Evolutionary conservation across 2,329 filamentous ascomycete species (phyloP).

Genomic region (Neofusicoccum laricinum): DNA sequence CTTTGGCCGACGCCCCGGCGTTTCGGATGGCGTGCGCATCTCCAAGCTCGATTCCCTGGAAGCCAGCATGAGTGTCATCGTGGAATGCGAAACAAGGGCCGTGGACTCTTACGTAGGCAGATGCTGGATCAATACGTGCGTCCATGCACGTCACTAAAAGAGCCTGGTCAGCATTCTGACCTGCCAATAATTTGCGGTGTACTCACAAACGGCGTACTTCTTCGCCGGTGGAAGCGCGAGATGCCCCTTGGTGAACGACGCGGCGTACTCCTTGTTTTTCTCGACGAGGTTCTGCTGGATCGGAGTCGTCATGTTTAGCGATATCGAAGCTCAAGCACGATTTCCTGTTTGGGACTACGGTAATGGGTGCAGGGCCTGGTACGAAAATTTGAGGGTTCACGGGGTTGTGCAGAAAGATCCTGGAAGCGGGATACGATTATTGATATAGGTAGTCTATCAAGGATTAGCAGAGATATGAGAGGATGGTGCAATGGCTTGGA

Average conservation of each 20-base stretch:
- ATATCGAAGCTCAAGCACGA: not conserved
- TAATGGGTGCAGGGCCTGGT: not conserved
- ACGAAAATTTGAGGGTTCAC: not conserved
- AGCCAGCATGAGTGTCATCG: not conserved
- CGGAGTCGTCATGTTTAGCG: constrained; percentile 39
- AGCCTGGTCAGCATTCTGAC: not conserved
- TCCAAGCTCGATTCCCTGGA: constrained; percentile 66
- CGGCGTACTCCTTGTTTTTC: constrained; percentile 57
- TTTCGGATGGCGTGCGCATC: constrained; percentile 80
- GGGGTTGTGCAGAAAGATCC: not conserved
- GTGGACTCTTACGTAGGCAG: constrained; percentile 39
- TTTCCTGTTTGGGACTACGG: not conserved
- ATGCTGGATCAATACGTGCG: constrained; percentile 65
- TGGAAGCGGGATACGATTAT: not conserved
- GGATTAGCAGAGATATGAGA: not conserved
- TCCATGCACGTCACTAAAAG: constrained; percentile 74
- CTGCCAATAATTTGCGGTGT: not conserved
- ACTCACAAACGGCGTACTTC: constrained; percentile 62
- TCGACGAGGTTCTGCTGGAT: constrained; percentile 55
- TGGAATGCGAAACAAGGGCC: not conserved
- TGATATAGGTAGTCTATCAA: not conserved
- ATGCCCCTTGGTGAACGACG: constrained; percentile 62
- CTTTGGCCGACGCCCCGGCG: constrained; percentile 50
- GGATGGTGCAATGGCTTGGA: not conserved
- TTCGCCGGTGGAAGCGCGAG: constrained; percentile 68